These are phyloP conservation scores for Tricholoma furcatifolium DNA, from an alignment of 768 basidiomycete species.

Conservation along the genomic window DNA sequence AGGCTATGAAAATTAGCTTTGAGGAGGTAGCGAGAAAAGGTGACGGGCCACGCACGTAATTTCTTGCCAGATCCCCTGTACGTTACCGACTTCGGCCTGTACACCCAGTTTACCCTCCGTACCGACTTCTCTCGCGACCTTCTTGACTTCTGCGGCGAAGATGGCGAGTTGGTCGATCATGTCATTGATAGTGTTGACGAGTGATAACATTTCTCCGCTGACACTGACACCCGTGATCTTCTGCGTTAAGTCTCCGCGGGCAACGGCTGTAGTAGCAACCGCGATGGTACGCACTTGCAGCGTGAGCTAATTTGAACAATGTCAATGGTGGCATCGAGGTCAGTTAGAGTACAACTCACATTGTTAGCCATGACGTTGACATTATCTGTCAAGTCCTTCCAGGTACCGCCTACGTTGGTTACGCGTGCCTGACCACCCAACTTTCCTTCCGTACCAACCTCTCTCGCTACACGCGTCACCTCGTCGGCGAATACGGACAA, in stretches of 20 bases:
- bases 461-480: conserved; percentile 81
- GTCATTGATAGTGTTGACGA: conserved; percentile 97
- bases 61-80: conserved; percentile 98
- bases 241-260: conserved; percentile 88
- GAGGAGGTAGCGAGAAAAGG: background rate
- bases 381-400: conserved; percentile 96
- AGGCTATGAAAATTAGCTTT: conserved; percentile 44
- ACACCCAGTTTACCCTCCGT: conserved; percentile 99
- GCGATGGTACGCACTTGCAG: conserved; percentile 93
- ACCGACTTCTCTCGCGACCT: conserved; percentile 96
- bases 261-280: conserved; percentile 91
- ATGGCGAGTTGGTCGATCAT: conserved; percentile 62
- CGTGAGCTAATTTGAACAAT: conserved; percentile 58
- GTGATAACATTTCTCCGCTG: conserved; percentile 91
- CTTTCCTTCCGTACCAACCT: conserved; percentile 96
- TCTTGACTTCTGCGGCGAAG: conserved; percentile 71
- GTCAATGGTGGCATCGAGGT: background rate
- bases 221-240: conserved; percentile 93
- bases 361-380: conserved; percentile 97
- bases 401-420: conserved; percentile 92
- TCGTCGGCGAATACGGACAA: conserved; percentile 85
- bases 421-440: conserved; percentile 95
- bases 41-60: conserved; percentile 72
- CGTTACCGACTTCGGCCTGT: conserved; percentile 94
- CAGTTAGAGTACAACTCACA: conserved; percentile 39